Percentiles rank a stretch among this genome's conserved stretches.
Evolutionary conservation across 345 rosid species (phyloP).

Genomic region (Brassica juncea): DNA sequence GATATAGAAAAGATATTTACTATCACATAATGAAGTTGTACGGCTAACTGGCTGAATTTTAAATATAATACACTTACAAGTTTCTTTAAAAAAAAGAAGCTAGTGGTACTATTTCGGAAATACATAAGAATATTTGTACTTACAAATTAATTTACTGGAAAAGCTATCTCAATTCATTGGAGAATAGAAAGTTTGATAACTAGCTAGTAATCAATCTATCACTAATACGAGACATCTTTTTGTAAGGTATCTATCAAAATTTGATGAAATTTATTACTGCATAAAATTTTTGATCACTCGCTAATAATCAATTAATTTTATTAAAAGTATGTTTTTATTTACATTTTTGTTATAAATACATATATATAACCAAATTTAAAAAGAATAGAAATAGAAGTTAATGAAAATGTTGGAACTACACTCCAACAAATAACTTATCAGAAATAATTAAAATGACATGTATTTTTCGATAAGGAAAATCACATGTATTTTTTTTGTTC

Average conservation of each 20-base stretch:
- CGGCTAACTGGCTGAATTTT: neutral
- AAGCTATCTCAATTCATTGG: neutral
- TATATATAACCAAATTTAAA: neutral
- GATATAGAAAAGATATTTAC: constrained; percentile 1
- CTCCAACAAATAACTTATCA: neutral
- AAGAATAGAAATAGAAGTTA: neutral
- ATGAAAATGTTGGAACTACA: neutral
- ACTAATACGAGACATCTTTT: neutral
- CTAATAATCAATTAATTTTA: too few relatives aligned
- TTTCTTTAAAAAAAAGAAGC: neutral
- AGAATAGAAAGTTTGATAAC: neutral
- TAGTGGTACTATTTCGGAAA: neutral
- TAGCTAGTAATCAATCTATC: neutral
- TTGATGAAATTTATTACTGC: too few relatives aligned
- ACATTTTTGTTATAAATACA: too few relatives aligned
- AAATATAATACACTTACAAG: neutral
- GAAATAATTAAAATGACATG: neutral
- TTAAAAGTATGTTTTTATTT: too few relatives aligned
- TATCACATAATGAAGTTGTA: neutral
- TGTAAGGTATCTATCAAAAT: neutral
- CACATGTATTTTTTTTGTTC: too few relatives aligned
- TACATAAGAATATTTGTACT: neutral
- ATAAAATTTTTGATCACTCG: too few relatives aligned
- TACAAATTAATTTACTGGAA: neutral
- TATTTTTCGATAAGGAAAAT: neutral